Base-by-base conservation (phyloP, 768 basidiomycete species). In the Clavulina sp. region DNA sequence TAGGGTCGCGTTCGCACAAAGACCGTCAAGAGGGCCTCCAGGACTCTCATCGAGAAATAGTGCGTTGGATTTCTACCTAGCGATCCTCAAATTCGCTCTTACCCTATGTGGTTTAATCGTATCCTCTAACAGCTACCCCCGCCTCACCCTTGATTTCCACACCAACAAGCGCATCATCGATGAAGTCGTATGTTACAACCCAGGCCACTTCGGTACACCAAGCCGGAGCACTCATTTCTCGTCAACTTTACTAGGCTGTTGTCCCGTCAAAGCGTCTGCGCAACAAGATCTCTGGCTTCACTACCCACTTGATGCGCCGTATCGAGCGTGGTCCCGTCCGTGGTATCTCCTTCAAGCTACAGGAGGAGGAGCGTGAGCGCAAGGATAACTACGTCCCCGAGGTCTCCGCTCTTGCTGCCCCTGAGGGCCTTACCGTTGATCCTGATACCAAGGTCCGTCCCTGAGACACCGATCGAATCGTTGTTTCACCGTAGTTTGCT, bases 381-480 rank as follows among this genome's bases (percentile, higher is more conserved):
- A 97, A 97, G 77, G 95, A 99, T 68, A 92, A 96, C 75, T 96
- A 87, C 68, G 93, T 97, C 50, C 95, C 95, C 57, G 95, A 97
- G 64, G 81, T 95, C 34, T 99, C 95, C 50, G 95, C 95, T 36
- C 84, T 99, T 58, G 85, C 92, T 67, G 79, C 76, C 54, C 70
- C 74, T 41, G 62, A 59, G 48, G 82, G 82, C 41, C 72, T 96
- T 51, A 83, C 91, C 65, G 73, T 99, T 62, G 95, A 99, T 65
- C 73, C 72, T 49, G 88, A 93, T 60, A 97, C 95, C 66, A 89
- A 93, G 76, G 91, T 87, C 52, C 59, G 78, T 70, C 38, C n/a
- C n/a, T n/a, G n/a, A n/a, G n/a, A n/a, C n/a, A n/a, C n/a, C n/a
- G n/a, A 4, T 4, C 21, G 6, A 21, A 24, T 29, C 30, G 5